Evolutionary conservation across 1,139 yeast genomes (phyloP).

Genomic region (Candida labiduridarum): DNA sequence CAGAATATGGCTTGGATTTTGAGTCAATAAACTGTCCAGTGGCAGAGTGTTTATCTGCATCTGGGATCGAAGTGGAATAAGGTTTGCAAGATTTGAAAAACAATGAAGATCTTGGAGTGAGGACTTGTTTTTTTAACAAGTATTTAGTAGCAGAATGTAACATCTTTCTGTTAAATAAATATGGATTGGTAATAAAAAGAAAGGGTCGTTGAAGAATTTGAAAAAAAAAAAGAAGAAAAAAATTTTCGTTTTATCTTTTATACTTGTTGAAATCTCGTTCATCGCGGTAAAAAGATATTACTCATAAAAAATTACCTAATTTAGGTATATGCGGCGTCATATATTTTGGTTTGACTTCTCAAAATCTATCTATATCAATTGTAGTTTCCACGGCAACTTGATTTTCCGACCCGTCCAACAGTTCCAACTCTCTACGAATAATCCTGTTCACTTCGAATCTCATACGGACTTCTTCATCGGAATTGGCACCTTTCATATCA

Average conservation of each 20-base stretch:
- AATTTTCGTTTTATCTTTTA: neutral
- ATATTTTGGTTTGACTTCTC: neutral
- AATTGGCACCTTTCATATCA: constrained; percentile 66
- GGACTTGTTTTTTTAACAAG: neutral
- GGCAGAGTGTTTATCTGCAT: constrained; percentile 23
- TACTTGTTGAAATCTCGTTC: neutral
- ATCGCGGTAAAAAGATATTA: constrained; percentile 1
- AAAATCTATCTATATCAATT: constrained; percentile 55
- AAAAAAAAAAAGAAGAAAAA: neutral
- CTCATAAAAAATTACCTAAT: constrained; percentile 1
- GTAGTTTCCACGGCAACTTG: constrained; percentile 55
- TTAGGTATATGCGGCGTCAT: neutral
- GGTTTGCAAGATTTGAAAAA: neutral
- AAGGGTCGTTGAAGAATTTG: neutral
- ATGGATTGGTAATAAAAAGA: neutral
- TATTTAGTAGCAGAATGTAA: neutral
- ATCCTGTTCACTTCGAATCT: constrained; percentile 56
- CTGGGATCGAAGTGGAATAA: constrained; percentile 13
- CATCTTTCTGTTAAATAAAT: neutral
- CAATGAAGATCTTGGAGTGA: neutral
- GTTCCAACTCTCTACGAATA: constrained; percentile 34
- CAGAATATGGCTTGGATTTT: constrained; percentile 58
- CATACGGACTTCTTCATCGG: constrained; percentile 64
- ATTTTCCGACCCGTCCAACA: constrained; percentile 26
- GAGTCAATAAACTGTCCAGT: constrained; percentile 38